A percentile compares a stretch with the other conserved stretches of the same genome.
Conservation (phyloP, 78 protist genomes). For the Mantamonas sphyraenae region DNA sequence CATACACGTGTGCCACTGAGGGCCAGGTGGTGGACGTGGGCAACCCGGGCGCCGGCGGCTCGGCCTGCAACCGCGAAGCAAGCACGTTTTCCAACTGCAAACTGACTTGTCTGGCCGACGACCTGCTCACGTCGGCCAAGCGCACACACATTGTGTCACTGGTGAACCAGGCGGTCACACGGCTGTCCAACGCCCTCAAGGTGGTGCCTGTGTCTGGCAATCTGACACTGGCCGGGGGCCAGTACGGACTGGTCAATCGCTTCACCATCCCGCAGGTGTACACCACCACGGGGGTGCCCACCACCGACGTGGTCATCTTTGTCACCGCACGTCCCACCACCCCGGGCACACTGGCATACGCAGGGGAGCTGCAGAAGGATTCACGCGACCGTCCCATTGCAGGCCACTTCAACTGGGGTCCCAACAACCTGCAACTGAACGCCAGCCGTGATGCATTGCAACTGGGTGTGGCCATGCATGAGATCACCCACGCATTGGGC, state of each 20-base stretch:
- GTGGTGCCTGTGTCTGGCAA: background rate
- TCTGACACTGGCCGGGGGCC: background rate
- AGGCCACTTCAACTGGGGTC: background rate
- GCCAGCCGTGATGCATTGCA: background rate
- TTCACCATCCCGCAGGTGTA: background rate
- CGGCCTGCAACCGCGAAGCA: background rate
- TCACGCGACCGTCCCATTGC: background rate
- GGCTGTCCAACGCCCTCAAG: background rate
- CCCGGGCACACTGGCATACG: background rate
- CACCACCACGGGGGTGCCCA: background rate
- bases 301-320: background rate
- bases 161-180: background rate
- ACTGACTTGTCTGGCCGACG: background rate
- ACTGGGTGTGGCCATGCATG: background rate
- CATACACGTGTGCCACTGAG: background rate
- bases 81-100: background rate
- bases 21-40: background rate
- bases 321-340: background rate
- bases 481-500: background rate
- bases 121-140: background rate
- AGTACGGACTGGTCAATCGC: background rate
- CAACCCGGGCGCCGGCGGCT: background rate
- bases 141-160: background rate
- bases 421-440: background rate
- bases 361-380: background rate